Conservation (phyloP, 2,329 filamentous ascomycete genomes). For the Paraconiothyrium sp. region DNA sequence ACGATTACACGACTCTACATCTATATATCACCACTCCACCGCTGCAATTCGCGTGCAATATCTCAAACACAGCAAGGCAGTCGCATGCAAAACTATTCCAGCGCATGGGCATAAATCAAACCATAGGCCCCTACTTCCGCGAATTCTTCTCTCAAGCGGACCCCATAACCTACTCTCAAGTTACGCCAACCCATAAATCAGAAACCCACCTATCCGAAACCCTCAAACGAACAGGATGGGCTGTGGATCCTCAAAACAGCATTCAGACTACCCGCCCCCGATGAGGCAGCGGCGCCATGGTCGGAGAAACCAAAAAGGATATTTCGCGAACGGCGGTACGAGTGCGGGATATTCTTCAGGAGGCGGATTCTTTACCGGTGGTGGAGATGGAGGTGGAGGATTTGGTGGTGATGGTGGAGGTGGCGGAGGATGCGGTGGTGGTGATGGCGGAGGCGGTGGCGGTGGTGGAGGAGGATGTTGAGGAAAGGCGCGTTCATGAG, state of each 20-base stretch:
- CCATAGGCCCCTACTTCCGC: background rate
- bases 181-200: background rate
- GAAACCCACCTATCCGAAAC: background rate
- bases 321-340: background rate
- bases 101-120: background rate
- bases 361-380: background rate
- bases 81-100: background rate
- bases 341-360: background rate
- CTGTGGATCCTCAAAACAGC: conserved; percentile 1
- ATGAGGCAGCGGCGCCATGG: conserved; percentile 8
- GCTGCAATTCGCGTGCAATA: background rate
- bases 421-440: background rate
- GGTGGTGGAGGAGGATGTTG: conserved; percentile 5
- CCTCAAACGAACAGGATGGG: background rate
- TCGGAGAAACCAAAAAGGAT: background rate
- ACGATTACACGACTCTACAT: too few species aligned
- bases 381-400: conserved; percentile 5
- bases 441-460: conserved; percentile 3
- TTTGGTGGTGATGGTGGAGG: conserved; percentile 2
- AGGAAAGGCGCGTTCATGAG: background rate
- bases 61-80: background rate
- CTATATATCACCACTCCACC: background rate
- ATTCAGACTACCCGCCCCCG: conserved; percentile 11
- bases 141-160: background rate
- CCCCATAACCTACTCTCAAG: background rate